Evolutionary conservation across 306 rosid genomes (phyloP).

Genomic region (Cicer bijugum): DNA sequence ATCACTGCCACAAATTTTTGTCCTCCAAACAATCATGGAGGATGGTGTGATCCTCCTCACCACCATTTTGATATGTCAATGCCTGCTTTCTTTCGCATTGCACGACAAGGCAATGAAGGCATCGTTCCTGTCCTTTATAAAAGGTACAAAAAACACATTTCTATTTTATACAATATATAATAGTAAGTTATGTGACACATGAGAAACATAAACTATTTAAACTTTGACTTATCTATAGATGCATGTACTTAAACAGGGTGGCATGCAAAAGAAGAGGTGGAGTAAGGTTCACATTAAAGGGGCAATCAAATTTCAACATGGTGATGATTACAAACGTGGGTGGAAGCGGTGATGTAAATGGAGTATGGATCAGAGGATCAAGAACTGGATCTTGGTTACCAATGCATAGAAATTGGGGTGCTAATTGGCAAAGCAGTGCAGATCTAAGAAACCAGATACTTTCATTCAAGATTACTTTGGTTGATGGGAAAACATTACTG

Average conservation of each 20-base stretch:
- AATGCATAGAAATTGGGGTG: constrained; percentile 94
- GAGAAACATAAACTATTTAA: no score
- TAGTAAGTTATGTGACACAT: no score
- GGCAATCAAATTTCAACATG: constrained; percentile 76
- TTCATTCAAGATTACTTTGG: constrained; percentile 68
- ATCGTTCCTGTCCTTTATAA: constrained; percentile 72
- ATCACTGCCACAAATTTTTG: constrained; percentile 81
- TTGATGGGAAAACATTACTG: constrained; percentile 56
- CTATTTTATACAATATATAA: no score
- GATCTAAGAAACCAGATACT: constrained; percentile 68
- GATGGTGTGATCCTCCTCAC: constrained; percentile 87
- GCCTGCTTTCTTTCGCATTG: constrained; percentile 74
- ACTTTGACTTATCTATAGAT: no score
- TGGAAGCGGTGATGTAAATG: constrained; percentile 73
- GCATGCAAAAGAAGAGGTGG: constrained; percentile 80
- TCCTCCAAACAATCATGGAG: constrained; percentile 83
- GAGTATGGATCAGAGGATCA: constrained; percentile 65
- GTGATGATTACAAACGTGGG: constrained; percentile 87
- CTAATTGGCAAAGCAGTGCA: constrained; percentile 73
- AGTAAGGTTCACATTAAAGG: constrained; percentile 77
- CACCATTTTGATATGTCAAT: constrained; percentile 85
- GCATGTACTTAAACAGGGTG: constrained; percentile 47
- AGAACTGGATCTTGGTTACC: constrained; percentile 58
- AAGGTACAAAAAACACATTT: constrained; percentile 52
- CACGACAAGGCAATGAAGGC: constrained; percentile 85